Evolutionary conservation across 495 filamentous ascomycete species (phyloP).

Genomic region (Lepraria neglecta): DNA sequence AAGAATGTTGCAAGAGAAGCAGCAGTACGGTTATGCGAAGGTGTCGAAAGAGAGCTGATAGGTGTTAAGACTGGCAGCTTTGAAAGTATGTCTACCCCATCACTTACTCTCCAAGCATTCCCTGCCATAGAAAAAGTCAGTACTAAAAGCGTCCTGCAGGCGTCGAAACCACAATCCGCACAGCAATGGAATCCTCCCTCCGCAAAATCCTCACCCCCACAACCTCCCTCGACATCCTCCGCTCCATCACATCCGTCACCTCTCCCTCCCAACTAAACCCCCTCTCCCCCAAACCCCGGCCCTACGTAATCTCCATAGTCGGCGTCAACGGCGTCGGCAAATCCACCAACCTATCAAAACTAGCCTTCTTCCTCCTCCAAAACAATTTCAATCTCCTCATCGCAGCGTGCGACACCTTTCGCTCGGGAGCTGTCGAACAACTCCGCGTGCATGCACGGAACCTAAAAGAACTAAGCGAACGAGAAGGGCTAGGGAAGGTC

Average conservation of each 20-base stretch:
- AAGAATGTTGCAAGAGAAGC: slow-evolving; percentile 97
- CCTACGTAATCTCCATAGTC: slow-evolving; percentile 96
- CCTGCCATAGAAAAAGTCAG: background rate
- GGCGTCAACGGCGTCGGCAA: slow-evolving; percentile 98
- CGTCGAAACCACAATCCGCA: slow-evolving; percentile 72
- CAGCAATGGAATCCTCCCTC: slow-evolving; percentile 82
- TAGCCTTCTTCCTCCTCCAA: slow-evolving; percentile 93
- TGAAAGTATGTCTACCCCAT: slow-evolving; percentile 54
- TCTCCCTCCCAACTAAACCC: slow-evolving; percentile 45
- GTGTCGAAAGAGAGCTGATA: slow-evolving; percentile 80
- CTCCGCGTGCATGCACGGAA: slow-evolving; percentile 89
- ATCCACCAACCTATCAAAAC: slow-evolving; percentile 92
- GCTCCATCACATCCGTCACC: slow-evolving; percentile 79
- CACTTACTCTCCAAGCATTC: background rate
- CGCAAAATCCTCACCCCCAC: slow-evolving; percentile 94
- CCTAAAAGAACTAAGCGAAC: slow-evolving; percentile 71
- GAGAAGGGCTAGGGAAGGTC: slow-evolving; percentile 71
- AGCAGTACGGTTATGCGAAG: slow-evolving; percentile 82
- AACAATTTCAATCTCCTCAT: slow-evolving; percentile 95
- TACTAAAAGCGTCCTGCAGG: slow-evolving; percentile 34
- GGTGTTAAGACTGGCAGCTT: slow-evolving; percentile 90
- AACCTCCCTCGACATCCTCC: slow-evolving; percentile 84
- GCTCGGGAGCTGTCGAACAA: slow-evolving; percentile 94
- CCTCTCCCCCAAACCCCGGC: slow-evolving; percentile 52
- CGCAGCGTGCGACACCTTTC: slow-evolving; percentile 94